A percentile compares a stretch with the other conserved stretches of the same genome.
These are phyloP conservation scores for Sarcodon sp. DNA, from an alignment of 768 basidiomycete species.

Conservation along the genomic window DNA sequence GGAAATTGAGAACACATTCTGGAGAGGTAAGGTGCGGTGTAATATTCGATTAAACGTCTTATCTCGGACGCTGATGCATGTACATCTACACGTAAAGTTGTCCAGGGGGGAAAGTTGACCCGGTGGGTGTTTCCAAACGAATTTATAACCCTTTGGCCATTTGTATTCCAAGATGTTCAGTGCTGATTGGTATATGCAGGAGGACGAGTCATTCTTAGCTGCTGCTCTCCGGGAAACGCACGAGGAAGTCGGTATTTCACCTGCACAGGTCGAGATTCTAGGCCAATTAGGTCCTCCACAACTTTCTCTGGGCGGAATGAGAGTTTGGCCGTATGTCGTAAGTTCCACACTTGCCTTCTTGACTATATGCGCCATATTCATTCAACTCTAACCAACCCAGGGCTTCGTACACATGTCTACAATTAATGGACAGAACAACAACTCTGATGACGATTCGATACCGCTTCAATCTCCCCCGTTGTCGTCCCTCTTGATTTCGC, in stretches of 20 bases:
- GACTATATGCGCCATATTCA: constrained; percentile 6
- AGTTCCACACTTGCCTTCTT: constrained; percentile 15
- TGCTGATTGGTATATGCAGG: constrained; percentile 18
- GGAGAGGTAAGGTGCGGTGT: constrained; percentile 66
- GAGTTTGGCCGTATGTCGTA: constrained; percentile 72
- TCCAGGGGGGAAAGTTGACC: constrained; percentile 61
- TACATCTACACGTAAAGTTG: constrained; percentile 32
- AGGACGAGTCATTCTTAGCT: constrained; percentile 36
- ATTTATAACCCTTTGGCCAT: constrained; percentile 4
- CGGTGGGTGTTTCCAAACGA: constrained; percentile 23
- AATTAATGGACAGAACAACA: constrained; percentile 8
- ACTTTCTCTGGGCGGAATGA: constrained; percentile 39
- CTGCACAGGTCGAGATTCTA: constrained; percentile 49
- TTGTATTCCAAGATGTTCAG: background rate
- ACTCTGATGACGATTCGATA: constrained; percentile 16
- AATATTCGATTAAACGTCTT: background rate
- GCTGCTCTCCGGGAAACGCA: constrained; percentile 61
- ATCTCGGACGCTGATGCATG: background rate
- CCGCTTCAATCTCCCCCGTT: constrained; percentile 53
- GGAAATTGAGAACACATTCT: constrained; percentile 51
- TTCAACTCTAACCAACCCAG: constrained; percentile 6
- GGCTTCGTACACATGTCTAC: constrained; percentile 15
- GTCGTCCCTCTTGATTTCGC: constrained; percentile 35
- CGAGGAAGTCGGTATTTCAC: constrained; percentile 58
- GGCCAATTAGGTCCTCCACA: constrained; percentile 56